Conservation (phyloP, 1,284 basidiomycete genomes). For the Cutaneotrichosporon sp. region DNA sequence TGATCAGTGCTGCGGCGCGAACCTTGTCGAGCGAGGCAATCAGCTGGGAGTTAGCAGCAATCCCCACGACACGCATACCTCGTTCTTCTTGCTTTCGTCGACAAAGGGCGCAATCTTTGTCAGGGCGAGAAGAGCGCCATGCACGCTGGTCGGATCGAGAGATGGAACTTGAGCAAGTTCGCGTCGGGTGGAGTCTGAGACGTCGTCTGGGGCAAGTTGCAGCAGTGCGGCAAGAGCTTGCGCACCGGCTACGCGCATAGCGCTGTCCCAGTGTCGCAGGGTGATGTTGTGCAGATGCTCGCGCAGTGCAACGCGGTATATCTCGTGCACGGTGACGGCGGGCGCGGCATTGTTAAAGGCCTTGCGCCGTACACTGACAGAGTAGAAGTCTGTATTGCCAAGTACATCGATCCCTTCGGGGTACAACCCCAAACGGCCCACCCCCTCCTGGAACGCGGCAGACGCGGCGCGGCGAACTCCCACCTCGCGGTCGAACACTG, state of each 20-base stretch:
- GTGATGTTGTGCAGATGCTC: slow-evolving; percentile 70
- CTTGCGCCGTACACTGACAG: slow-evolving; percentile 76
- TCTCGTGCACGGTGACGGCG: slow-evolving; percentile 66
- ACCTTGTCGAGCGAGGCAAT: slow-evolving; percentile 50
- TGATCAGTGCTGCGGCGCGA: slow-evolving; percentile 56
- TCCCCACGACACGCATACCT: not conserved
- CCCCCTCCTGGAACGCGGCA: slow-evolving; percentile 95
- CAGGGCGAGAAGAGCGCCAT: slow-evolving; percentile 74
- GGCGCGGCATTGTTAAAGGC: slow-evolving; percentile 79
- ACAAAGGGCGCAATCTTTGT: slow-evolving; percentile 59
- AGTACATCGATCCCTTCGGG: slow-evolving; percentile 91
- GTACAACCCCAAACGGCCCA: slow-evolving; percentile 82
- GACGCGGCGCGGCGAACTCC: slow-evolving; percentile 94
- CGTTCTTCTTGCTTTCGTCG: slow-evolving; percentile 31
- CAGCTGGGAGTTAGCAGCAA: slow-evolving; percentile 23
- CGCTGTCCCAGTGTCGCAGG: slow-evolving; percentile 81
- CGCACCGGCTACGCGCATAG: slow-evolving; percentile 75
- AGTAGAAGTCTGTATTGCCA: slow-evolving; percentile 88
- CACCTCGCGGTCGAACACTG: slow-evolving; percentile 87
- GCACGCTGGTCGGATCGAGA: slow-evolving; percentile 65
- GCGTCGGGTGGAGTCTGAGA: slow-evolving; percentile 28
- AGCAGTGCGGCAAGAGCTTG: slow-evolving; percentile 68
- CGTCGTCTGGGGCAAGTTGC: slow-evolving; percentile 46
- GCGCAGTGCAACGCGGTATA: slow-evolving; percentile 68
- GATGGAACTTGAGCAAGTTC: slow-evolving; percentile 55